A percentile compares a stretch with the other conserved stretches of the same genome.
These are phyloP conservation scores for Strobilomyces confusus DNA, from an alignment of 768 basidiomycete species.

Conservation along the genomic window DNA sequence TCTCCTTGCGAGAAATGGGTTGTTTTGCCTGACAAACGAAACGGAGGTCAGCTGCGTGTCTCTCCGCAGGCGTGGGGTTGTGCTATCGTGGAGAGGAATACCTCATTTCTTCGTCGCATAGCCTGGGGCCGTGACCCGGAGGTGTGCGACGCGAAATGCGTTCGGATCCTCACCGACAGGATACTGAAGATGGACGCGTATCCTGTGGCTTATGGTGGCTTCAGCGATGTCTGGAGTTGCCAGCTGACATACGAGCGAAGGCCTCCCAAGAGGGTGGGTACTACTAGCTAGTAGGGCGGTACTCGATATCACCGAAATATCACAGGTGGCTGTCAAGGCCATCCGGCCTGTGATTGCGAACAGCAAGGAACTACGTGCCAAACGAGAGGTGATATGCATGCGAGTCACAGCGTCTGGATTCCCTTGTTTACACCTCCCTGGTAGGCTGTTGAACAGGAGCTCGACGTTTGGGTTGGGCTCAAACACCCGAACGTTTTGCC, in stretches of 20 bases:
- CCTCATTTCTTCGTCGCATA: background rate
- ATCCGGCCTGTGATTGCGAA: constrained; percentile 11
- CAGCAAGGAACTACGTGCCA: constrained; percentile 3
- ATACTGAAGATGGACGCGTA: constrained; percentile 14
- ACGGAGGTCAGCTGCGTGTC: too few relatives aligned
- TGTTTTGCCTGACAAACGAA: too few relatives aligned
- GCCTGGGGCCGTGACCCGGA: background rate
- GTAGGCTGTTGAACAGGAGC: constrained; percentile 28
- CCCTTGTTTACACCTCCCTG: constrained; percentile 1
- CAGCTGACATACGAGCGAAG: background rate
- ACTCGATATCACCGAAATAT: background rate
- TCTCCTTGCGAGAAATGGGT: background rate
- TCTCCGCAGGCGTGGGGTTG: background rate
- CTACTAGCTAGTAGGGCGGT: too few relatives aligned
- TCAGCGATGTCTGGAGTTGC: constrained; percentile 30
- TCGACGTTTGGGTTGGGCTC: constrained; percentile 29
- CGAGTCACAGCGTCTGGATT: background rate
- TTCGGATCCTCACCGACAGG: constrained; percentile 14
- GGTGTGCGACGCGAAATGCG: background rate
- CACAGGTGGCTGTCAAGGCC: constrained; percentile 28
- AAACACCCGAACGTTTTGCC: constrained; percentile 30
- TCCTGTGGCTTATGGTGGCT: constrained; percentile 27
- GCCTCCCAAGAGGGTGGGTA: constrained; percentile 12
- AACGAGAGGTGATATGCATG: constrained; percentile 10
- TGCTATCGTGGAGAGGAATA: constrained; percentile 1